Evolutionary conservation across 2,329 filamentous ascomycete species (phyloP).

Genomic region (Verticillium nubilum): DNA sequence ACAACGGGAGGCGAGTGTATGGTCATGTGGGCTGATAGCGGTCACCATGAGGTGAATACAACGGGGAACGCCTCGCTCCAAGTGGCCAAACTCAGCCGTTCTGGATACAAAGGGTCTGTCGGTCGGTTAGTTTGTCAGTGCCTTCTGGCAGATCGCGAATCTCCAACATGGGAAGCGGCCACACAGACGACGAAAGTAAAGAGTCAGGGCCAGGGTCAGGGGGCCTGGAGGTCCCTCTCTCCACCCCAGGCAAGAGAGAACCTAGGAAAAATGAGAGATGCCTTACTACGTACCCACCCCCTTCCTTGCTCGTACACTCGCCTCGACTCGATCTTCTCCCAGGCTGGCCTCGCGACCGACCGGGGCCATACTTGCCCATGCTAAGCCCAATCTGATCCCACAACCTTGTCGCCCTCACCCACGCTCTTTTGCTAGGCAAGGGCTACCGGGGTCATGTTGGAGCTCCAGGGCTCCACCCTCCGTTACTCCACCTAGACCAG

Average conservation of each 20-base stretch:
- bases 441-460: background rate
- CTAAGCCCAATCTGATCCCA: conserved; percentile 11
- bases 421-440: background rate
- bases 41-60: background rate
- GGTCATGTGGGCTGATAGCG: background rate
- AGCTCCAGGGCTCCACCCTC: background rate
- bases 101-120: background rate
- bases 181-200: background rate
- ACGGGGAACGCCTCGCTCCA: background rate
- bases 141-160: background rate
- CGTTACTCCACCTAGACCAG: background rate
- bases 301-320: background rate
- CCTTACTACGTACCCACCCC: background rate
- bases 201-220: background rate
- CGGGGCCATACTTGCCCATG: conserved; percentile 1
- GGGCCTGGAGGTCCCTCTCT: background rate
- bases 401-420: conserved; percentile 7
- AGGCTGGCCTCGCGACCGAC: background rate
- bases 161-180: background rate
- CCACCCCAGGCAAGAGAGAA: background rate
- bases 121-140: background rate
- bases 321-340: background rate
- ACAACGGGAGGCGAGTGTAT: background rate
- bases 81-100: background rate
- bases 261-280: background rate